Conservation (phyloP, 257 asterid species). For the Ehretia macrophylla region DNA sequence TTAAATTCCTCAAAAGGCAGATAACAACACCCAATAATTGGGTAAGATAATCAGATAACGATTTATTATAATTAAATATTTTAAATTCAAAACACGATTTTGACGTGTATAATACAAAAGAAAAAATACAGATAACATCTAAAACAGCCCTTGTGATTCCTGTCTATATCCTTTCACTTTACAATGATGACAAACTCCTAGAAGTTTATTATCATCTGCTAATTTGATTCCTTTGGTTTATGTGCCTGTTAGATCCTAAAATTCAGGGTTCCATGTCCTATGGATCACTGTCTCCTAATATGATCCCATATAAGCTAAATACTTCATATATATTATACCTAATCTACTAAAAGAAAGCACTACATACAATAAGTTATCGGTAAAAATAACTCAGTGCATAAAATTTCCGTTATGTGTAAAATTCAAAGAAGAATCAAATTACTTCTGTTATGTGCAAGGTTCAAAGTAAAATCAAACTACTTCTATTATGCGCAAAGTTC, state of each 20-base stretch:
- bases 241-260: slow-evolving; percentile 3
- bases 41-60: no score
- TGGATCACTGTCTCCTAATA: slow-evolving; percentile 1
- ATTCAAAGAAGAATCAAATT: no score
- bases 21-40: no score
- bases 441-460: no score
- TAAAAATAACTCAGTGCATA: no score
- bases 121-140: neutral
- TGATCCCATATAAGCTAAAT: neutral
- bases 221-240: slow-evolving; percentile 2
- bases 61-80: no score
- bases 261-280: neutral
- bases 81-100: no score
- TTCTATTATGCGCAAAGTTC: no score
- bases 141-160: neutral
- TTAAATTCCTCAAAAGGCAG: neutral
- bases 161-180: neutral
- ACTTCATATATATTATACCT: neutral
- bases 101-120: no score
- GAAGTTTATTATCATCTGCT: neutral
- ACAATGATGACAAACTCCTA: neutral
- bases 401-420: no score
- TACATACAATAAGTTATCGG: neutral
- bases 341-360: neutral
- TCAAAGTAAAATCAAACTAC: no score